phyloP scores from a whole-genome alignment of 768 basidiomycete genomes.

The Pleurotus djamor region DNA sequence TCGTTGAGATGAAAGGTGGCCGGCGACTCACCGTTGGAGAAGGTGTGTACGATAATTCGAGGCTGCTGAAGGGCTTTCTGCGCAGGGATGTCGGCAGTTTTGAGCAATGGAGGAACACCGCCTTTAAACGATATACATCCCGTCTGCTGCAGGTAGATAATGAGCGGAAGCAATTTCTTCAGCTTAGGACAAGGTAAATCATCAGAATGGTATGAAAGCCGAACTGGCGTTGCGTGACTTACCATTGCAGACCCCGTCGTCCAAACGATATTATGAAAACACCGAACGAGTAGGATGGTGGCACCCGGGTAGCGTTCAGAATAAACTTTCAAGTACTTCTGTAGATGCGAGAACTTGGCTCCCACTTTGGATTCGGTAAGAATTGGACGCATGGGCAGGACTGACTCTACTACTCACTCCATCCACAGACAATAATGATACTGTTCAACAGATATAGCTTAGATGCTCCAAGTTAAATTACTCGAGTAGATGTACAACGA shows the following conservation, averaged over 20 bases:
- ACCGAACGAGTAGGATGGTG: constrained; percentile 37
- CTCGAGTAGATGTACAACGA: too few species aligned
- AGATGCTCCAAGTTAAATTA: too few species aligned
- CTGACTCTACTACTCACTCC: constrained; percentile 34
- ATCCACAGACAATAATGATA: constrained; percentile 41
- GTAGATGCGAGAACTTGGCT: constrained; percentile 40
- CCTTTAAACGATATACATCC: constrained; percentile 24
- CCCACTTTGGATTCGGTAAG: constrained; percentile 29
- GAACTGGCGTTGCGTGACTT: constrained; percentile 10
- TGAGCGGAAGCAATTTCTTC: constrained; percentile 26
- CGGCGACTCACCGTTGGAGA: constrained; percentile 41
- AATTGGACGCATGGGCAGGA: background rate
- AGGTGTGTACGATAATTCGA: constrained; percentile 41
- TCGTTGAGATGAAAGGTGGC: background rate
- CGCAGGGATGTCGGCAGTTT: constrained; percentile 4
- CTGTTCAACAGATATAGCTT: constrained; percentile 14
- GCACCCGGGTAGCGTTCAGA: constrained; percentile 39
- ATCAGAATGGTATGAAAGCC: background rate
- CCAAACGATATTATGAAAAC: constrained; percentile 33
- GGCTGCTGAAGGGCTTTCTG: constrained; percentile 12
- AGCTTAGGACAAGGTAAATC: constrained; percentile 13
- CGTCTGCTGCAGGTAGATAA: constrained; percentile 31
- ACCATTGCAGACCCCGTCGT: constrained; percentile 26
- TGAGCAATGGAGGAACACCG: constrained; percentile 2
- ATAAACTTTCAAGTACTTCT: constrained; percentile 42